Conservation (phyloP, 169 alveolate genomes). For the Cryptosporidium ubiquitum region DNA sequence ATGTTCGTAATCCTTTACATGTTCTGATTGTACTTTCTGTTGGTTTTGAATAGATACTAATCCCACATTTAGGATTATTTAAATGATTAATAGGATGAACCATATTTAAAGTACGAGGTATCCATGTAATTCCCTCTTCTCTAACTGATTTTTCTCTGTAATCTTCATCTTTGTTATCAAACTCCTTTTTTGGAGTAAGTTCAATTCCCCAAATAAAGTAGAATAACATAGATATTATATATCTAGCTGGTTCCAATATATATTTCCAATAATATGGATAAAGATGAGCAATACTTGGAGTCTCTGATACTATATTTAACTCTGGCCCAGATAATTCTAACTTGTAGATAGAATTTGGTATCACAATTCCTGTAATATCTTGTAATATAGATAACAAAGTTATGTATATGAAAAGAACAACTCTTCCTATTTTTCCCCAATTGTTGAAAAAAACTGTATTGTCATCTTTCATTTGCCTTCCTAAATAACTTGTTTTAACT, state of each 20-base stretch:
- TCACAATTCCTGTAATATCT: constrained; percentile 52
- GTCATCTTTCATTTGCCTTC: constrained; percentile 6
- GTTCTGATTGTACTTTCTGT: constrained; percentile 19
- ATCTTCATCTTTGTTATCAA: constrained; percentile 2
- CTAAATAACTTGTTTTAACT: constrained; percentile 3
- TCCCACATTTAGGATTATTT: background rate
- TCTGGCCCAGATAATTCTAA: constrained; percentile 30
- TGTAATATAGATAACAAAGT: constrained; percentile 30
- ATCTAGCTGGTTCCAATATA: constrained; percentile 31
- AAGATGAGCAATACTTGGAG: constrained; percentile 32
- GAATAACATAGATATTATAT: constrained; percentile 29
- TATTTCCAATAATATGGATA: constrained; percentile 72
- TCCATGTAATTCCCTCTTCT: constrained; percentile 58
- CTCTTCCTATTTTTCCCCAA: constrained; percentile 69
- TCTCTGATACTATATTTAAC: constrained; percentile 41
- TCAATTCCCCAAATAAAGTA: constrained; percentile 45
- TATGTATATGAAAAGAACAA: constrained; percentile 15
- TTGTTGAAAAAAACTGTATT: constrained; percentile 42
- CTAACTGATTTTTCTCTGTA: background rate
- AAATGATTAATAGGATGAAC: background rate
- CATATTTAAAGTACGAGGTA: constrained; percentile 49
- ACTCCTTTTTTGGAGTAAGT: constrained; percentile 18
- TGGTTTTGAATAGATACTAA: constrained; percentile 35
- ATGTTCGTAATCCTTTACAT: constrained; percentile 18
- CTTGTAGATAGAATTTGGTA: constrained; percentile 62